Conservation (phyloP, 2,329 filamentous ascomycete genomes). For the Pseudogymnoascus sp. region DNA sequence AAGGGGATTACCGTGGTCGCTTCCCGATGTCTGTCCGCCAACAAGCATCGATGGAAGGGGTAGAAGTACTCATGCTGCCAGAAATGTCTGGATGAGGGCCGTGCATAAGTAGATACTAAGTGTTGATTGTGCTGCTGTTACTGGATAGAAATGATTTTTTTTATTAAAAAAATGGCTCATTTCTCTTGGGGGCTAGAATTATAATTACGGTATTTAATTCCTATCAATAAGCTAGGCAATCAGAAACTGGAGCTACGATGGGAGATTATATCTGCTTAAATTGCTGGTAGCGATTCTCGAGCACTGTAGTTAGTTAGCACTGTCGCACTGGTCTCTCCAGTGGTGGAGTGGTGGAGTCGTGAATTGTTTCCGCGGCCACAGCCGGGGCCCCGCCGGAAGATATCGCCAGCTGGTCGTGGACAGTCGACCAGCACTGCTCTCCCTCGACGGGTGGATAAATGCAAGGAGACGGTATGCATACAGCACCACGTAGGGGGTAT, state of each 20-base stretch:
- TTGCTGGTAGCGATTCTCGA: background rate
- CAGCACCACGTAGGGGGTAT: background rate
- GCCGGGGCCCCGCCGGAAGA: slow-evolving; percentile 2
- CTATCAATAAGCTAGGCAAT: background rate
- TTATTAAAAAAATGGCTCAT: background rate
- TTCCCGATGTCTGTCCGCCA: background rate
- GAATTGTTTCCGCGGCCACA: slow-evolving; percentile 1
- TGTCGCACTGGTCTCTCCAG: background rate
- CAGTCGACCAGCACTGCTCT: background rate
- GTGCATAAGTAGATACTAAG: background rate
- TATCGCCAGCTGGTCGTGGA: background rate
- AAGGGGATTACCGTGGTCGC: background rate
- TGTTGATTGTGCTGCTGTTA: background rate
- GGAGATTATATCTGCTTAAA: background rate
- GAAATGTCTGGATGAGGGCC: background rate
- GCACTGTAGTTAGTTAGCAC: background rate
- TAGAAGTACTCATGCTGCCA: background rate
- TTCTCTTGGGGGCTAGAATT: background rate
- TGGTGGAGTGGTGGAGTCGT: slow-evolving; percentile 4
- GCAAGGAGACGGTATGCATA: background rate
- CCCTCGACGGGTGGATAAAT: background rate
- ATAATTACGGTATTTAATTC: background rate
- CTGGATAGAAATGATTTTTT: background rate
- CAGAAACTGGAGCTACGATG: background rate
- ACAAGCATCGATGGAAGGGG: background rate